A percentile compares a stretch with the other conserved stretches of the same genome.
phyloP scores from a whole-genome alignment of 495 filamentous ascomycete species.

The Haplographium delicatum region DNA sequence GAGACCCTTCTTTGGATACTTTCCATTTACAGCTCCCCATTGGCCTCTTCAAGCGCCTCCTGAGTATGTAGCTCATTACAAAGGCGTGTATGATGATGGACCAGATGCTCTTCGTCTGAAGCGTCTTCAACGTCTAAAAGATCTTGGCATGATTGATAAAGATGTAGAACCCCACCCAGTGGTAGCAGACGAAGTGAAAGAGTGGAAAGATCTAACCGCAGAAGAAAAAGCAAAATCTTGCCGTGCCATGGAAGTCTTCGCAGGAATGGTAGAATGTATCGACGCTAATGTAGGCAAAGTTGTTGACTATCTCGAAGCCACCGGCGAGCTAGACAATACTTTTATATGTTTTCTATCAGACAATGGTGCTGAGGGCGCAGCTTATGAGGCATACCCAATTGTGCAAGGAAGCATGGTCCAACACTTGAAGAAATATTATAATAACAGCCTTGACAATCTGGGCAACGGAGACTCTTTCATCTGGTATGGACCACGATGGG shows the following conservation, averaged over 20 bases:
- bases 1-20: constrained; percentile 56
- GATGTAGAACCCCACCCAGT: constrained; percentile 51
- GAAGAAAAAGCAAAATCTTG: constrained; percentile 48
- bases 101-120: constrained; percentile 48
- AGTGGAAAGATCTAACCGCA: constrained; percentile 46
- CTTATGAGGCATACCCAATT: constrained; percentile 55
- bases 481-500: constrained; percentile 63
- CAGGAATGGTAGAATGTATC: constrained; percentile 61
- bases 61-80: constrained; percentile 23
- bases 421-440: constrained; percentile 55
- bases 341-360: constrained; percentile 61
- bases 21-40: constrained; percentile 56
- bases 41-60: constrained; percentile 49
- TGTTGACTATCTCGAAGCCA: constrained; percentile 48
- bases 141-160: constrained; percentile 45
- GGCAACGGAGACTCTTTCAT: constrained; percentile 57
- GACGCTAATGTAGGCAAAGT: constrained; percentile 59
- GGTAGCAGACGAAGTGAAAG: constrained; percentile 41
- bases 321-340: constrained; percentile 58
- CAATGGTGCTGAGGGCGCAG: constrained; percentile 60
- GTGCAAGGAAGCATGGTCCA: constrained; percentile 41
- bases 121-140: constrained; percentile 44
- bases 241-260: constrained; percentile 57
- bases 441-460: constrained; percentile 59
- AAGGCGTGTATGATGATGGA: constrained; percentile 51